Evolutionary conservation across 1,284 basidiomycete species (phyloP), one percentile per base, ranked within the genome.

Genomic region (Cryptococcus jaspeensis): DNA sequence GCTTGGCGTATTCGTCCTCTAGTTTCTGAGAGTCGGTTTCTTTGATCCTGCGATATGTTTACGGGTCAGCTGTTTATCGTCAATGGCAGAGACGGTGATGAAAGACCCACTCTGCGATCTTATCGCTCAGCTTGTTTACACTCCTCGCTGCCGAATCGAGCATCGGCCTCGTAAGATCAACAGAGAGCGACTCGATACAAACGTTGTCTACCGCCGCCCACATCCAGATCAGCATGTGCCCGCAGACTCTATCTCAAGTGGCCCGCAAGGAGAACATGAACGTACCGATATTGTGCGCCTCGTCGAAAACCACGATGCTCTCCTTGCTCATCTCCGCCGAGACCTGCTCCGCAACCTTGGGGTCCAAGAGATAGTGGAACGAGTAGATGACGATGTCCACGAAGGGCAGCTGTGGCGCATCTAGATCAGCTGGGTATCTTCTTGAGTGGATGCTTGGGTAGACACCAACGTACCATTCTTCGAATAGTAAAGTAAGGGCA

Each of bases 321-420:
- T 99, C 96, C 68, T 98, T 98, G 35, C 90, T 92, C 79, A 99
- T 84, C 74, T 99, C 95, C 70, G 92, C 94, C 6, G 94, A 98
- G 13, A 99, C 96, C 80, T 98, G 94, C 69, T 99, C 95, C 0
- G 96, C 96, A 41, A 99, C 93, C 79, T 99, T 99, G 0, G 96
- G 96, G 78, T 99, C 96, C 44, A 99, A 84, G 23, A 99, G 83
- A 75, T 99, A 99, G 76, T 99, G 96, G 79, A 99, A 99, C 36
- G 95, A 98, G 77, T 98, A 99, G 76, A 99, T 98, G 76, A 99
- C 86, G 62, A 99, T 84, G 75, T 97, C 91, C 55, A 92, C 90
- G 73, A 94, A 96, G 0, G 92, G 88, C 84, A 99, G 88, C 94
- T 96, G 66, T 36, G 5, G 45, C 55, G 37, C 44, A 52, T 52